Conservation (phyloP, 257 asterid genomes). For the Ligustrum vulgare region DNA sequence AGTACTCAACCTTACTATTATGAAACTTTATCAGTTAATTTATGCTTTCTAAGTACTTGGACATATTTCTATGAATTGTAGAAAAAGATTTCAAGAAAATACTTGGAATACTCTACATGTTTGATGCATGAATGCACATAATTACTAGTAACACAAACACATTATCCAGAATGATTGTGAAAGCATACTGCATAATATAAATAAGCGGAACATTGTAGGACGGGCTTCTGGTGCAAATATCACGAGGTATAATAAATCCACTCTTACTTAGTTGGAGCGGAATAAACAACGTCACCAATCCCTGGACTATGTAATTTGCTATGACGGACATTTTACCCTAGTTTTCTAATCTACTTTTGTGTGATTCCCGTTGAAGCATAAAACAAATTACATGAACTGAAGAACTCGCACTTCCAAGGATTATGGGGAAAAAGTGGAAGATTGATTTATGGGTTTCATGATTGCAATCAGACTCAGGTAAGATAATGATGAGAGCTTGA, state of each 20-base stretch:
- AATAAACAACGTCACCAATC: too few relatives aligned
- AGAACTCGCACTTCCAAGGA: neutral
- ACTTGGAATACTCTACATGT: neutral
- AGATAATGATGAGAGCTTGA: neutral
- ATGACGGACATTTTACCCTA: too few relatives aligned
- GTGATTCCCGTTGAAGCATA: too few relatives aligned
- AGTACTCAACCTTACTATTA: neutral
- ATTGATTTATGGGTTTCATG: conserved; percentile 2
- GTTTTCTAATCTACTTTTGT: too few relatives aligned
- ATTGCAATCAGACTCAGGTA: neutral
- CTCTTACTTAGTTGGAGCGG: neutral
- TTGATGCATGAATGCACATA: neutral
- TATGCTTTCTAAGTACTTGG: neutral
- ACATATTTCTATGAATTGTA: neutral
- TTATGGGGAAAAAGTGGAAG: neutral
- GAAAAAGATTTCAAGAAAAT: neutral
- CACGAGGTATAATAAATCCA: too few relatives aligned
- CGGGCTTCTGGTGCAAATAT: neutral
- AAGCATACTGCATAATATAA: neutral
- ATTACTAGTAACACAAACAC: too few relatives aligned
- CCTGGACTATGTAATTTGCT: too few relatives aligned
- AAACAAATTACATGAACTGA: neutral
- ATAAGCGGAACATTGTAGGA: neutral
- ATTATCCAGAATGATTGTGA: neutral
- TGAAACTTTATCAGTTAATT: neutral